Base-by-base conservation (phyloP, 108 stramenopile species). In the Cyclotella kingstonii region DNA sequence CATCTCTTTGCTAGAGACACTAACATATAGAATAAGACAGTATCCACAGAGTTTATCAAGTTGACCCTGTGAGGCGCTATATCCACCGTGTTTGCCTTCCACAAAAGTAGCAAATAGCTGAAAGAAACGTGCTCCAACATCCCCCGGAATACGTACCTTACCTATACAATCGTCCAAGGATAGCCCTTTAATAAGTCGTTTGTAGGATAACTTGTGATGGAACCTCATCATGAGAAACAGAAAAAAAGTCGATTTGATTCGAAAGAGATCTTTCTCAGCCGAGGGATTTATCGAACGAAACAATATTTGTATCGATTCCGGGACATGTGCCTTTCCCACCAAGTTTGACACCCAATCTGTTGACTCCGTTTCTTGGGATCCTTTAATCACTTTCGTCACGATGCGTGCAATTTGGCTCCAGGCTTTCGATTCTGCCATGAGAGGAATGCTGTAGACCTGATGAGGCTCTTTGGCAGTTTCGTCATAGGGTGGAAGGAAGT, bases 401-500 rank as follows among this genome's bases (percentile, higher is more conserved):
- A 82, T 78, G n/a, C 84, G 70, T 27, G 77, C 67, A 18, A 87
- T 50, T 57, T 70, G 46, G 9, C 17, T 49, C 89, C 89, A 91
- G 36, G 77, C 74, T 7, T 67, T 58, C 2, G 63, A 50, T 25
- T 73, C 83, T 19, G 73, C 82, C 59, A 91, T 87, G 9, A 71
- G 59, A 36, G 75, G 67, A 8, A 85, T 70, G 17, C 70, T 62
- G 64, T 85, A 94, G 3, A 91, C 87, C 30, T 63, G 66, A 29
- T 55, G 39, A 4, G 90, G 86, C 27, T 76, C 35, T 15, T 50
- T 54, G 19, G 93, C 88, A 34, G 77, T 43, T 33, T 40, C 59
- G 47, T 91, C 73, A 64, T 81, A 91, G 15, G 78, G 63, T 11
- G 93, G 93, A 1, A 94, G 60, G 43, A 91, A 63, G 0, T 57